phyloP scores from a whole-genome alignment of 2,329 filamentous ascomycete genomes.

The Ceratocystis ficicola region DNA sequence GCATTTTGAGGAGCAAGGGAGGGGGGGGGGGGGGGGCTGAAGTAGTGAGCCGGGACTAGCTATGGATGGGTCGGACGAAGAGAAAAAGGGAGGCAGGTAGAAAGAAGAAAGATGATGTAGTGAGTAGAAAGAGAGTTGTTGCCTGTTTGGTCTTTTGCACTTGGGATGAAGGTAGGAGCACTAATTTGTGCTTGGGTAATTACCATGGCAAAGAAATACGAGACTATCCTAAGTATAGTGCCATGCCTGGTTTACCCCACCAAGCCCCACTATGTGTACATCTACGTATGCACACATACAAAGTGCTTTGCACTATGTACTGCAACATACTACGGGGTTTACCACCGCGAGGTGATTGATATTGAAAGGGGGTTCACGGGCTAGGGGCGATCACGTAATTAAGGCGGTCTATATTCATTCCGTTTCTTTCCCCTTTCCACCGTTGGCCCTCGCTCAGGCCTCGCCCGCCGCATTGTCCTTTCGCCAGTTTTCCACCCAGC shows the following conservation, averaged over 20 bases:
- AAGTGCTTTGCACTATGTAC: too few species aligned
- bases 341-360: too few species aligned
- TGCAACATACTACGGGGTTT: too few species aligned
- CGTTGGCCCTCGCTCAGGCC: too few species aligned
- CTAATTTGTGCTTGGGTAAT: background rate
- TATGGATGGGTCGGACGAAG: background rate
- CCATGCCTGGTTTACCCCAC: background rate
- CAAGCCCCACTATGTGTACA: background rate
- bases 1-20: constrained; percentile 29
- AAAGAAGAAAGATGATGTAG: background rate
- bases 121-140: background rate
- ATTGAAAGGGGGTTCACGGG: too few species aligned
- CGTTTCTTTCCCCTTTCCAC: background rate
- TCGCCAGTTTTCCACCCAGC: constrained; percentile 42
- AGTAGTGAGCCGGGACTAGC: too few species aligned
- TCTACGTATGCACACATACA: background rate
- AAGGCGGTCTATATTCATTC: background rate
- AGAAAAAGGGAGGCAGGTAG: background rate
- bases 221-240: too few species aligned
- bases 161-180: background rate
- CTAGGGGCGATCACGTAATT: too few species aligned
- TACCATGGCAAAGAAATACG: too few species aligned
- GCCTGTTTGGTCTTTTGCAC: background rate
- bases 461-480: constrained; percentile 6
- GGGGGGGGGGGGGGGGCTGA: too few species aligned